These are phyloP conservation scores for Paspalum notatum DNA, from an alignment of 176 grass and related monocot species.

Conservation along the genomic window DNA sequence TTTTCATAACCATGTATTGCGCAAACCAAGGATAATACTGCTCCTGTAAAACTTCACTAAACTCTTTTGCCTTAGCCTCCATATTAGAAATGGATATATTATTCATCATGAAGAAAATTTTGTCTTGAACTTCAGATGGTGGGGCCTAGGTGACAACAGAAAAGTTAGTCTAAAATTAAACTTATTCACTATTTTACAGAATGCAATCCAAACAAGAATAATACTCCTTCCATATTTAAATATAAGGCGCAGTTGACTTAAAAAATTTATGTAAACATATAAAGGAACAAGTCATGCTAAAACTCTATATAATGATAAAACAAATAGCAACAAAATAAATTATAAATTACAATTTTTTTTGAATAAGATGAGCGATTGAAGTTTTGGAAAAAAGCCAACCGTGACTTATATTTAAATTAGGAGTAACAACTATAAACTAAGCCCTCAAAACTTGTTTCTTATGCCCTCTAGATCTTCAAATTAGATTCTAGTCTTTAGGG, in stretches of 20 bases:
- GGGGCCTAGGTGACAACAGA: slow-evolving; percentile 59
- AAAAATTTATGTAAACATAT: no score
- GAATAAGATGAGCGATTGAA: no score
- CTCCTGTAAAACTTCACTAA: slow-evolving; percentile 79
- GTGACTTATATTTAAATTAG: no score
- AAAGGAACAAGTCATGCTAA: no score
- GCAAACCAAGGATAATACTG: slow-evolving; percentile 94
- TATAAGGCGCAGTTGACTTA: no score
- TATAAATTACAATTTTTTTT: no score
- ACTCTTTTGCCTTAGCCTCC: slow-evolving; percentile 90
- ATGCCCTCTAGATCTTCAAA: background rate
- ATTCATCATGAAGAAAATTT: slow-evolving; percentile 97
- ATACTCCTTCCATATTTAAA: no score
- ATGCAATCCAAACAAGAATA: slow-evolving; percentile 26
- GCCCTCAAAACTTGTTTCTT: background rate
- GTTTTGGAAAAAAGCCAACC: no score
- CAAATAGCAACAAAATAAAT: no score
- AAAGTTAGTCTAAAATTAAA: slow-evolving; percentile 17
- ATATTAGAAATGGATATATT: slow-evolving; percentile 91
- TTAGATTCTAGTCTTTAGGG: background rate
- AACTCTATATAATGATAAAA: no score
- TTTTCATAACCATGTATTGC: slow-evolving; percentile 99
- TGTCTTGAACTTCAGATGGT: slow-evolving; percentile 91
- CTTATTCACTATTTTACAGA: background rate
- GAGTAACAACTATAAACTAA: background rate